These are phyloP conservation scores for Saraca asoca DNA, from an alignment of 331 rosid species.

Conservation along the genomic window DNA sequence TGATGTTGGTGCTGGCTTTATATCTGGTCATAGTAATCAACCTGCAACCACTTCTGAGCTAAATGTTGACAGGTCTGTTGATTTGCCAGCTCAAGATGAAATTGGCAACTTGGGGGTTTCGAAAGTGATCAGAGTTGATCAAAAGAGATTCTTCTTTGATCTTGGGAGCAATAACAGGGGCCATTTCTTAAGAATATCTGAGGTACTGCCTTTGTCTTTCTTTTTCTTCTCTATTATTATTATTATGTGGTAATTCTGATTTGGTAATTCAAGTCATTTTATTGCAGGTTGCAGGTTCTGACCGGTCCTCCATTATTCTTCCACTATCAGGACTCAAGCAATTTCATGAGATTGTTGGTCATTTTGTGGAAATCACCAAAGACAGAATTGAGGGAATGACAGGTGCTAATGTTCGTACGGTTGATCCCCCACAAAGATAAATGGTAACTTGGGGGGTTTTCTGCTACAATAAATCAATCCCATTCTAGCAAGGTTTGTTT, in stretches of 20 bases:
- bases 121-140: slow-evolving; percentile 96
- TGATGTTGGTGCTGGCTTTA: slow-evolving; percentile 99
- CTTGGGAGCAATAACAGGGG: slow-evolving; percentile 98
- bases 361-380: slow-evolving; percentile 97
- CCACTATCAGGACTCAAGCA: slow-evolving; percentile 96
- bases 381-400: slow-evolving; percentile 94
- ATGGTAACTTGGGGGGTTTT: slow-evolving; percentile 39
- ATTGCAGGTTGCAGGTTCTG: slow-evolving; percentile 97
- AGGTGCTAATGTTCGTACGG: slow-evolving; percentile 88
- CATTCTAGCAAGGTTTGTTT: slow-evolving; percentile 45
- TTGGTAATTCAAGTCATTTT: slow-evolving; percentile 25
- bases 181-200: slow-evolving; percentile 97
- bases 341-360: slow-evolving; percentile 96
- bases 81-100: slow-evolving; percentile 86
- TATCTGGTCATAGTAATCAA: slow-evolving; percentile 90
- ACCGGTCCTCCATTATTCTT: slow-evolving; percentile 96
- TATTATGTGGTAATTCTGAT: no score
- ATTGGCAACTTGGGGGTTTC: slow-evolving; percentile 86
- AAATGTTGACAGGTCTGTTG: slow-evolving; percentile 82
- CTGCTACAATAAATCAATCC: slow-evolving; percentile 42
- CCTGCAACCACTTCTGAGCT: slow-evolving; percentile 78
- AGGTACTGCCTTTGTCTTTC: slow-evolving; percentile 55
- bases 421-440: slow-evolving; percentile 94
- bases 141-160: slow-evolving; percentile 93
- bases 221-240: neutral